Base-by-base conservation (phyloP, 148 eudicot genomes). In the Agrostemma githago region DNA sequence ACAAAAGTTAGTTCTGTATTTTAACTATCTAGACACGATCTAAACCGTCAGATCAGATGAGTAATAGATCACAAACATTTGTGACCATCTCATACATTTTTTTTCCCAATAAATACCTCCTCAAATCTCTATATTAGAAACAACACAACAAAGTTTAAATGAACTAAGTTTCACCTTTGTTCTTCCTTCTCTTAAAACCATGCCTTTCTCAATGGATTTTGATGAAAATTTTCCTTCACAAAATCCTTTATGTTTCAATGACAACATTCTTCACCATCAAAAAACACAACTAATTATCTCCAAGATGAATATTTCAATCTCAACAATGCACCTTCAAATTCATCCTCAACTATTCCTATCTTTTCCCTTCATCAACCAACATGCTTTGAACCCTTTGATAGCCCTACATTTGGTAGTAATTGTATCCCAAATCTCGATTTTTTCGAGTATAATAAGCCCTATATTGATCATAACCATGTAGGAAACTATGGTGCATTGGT, bases 251-350 rank as follows among this genome's bases (percentile, higher is more conserved):
- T 63, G 66, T 17, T 66, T 39, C 34, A 70, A 74, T 59, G 82
- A 79, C 14, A 12, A 51, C 48, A 41, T 78, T 62, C 74, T 61
- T 76, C 76, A 26, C 74, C 83, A 61, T 82, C 79, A 62, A 77
- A 74, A 3, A 76, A 66, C n/a, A n/a, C 71, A 74, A 73, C 17
- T 15, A 79, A 20, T 74, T 76, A 73, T 15, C 68, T 83, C 37
- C 90, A 83, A 69, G 90, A 84, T 60, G 64, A 89, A 61, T 84
- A 80, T 42, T 77, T 81, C 46, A 66, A 81, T 39, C 51, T 77
- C 19, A 75, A 74, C n/a, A 75, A 74, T 67, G 79, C 76, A 10
- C 82, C 94, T 60, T 79, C 34, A 26, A 26, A 26, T 26, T 26
- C 78, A 16, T 44, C 78, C 0, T 51, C 82, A 15, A 15, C 84